Conservation (phyloP, 805 yeast species). For the Scheffersomyces spartinae region DNA sequence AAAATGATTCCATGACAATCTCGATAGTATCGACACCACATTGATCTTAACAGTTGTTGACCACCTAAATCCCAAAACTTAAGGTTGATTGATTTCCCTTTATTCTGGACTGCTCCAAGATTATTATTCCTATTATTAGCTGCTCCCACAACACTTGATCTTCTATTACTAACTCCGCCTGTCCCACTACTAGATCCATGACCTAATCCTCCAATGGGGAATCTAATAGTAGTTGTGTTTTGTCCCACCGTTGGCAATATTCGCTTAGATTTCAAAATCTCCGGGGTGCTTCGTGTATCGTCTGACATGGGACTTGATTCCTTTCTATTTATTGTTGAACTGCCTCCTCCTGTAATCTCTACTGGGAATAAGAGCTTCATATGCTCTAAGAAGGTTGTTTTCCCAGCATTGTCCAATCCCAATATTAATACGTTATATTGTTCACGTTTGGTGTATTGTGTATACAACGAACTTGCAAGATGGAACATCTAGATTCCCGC, state of each 20-base stretch:
- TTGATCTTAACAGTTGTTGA: conserved; percentile 66
- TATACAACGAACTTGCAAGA: conserved; percentile 31
- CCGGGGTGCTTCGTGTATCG: conserved; percentile 1
- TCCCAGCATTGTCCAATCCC: conserved; percentile 36
- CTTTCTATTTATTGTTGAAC: no score
- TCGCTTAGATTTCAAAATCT: no score
- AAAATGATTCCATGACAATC: conserved; percentile 88
- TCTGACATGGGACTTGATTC: no score
- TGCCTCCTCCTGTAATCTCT: conserved; percentile 8
- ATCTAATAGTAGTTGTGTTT: conserved; percentile 31
- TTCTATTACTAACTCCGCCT: no score
- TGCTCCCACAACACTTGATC: no score
- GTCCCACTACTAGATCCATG: no score
- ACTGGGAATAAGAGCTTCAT: no score
- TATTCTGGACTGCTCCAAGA: no score
- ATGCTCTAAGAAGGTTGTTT: conserved; percentile 35
- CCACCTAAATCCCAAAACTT: conserved; percentile 98
- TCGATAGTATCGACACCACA: conserved; percentile 82
- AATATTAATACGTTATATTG: conserved; percentile 32
- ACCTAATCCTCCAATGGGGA: no score
- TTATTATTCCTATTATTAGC: no score
- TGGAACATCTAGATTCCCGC: no score
- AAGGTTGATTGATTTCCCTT: no score
- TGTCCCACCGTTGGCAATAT: conserved; percentile 38
- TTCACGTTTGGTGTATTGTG: conserved; percentile 33